Evolutionary conservation across 2,329 filamentous ascomycete genomes (phyloP).

Genomic region (Torrubiellomyces zombiae): DNA sequence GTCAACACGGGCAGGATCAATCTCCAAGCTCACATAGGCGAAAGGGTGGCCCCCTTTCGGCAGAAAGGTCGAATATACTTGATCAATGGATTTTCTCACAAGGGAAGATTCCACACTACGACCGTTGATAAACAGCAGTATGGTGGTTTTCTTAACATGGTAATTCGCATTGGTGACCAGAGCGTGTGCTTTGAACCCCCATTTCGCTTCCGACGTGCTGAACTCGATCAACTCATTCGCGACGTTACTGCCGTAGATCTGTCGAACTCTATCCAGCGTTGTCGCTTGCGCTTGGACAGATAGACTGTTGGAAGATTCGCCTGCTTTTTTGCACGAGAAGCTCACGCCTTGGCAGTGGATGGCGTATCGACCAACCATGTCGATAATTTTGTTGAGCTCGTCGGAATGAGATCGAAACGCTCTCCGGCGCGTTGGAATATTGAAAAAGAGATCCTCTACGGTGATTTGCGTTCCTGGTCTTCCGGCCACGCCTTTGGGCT

Average conservation of each 20-base stretch:
- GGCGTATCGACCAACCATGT: conserved; percentile 84
- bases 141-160: conserved; percentile 71
- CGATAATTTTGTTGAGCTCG: conserved; percentile 95
- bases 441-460: conserved; percentile 95
- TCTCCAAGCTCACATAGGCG: conserved; percentile 78
- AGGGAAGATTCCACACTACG: conserved; percentile 77
- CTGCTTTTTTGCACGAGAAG: conserved; percentile 94
- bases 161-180: conserved; percentile 90
- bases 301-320: conserved; percentile 68
- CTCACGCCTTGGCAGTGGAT: conserved; percentile 82
- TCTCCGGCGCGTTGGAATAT: conserved; percentile 70
- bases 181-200: conserved; percentile 70
- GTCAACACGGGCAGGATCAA: conserved; percentile 82
- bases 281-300: conserved; percentile 60
- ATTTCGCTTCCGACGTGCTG: conserved; percentile 52
- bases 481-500: conserved; percentile 78
- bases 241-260: conserved; percentile 69
- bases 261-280: conserved; percentile 69
- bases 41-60: conserved; percentile 93
- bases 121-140: conserved; percentile 93
- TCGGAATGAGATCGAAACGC: conserved; percentile 87
- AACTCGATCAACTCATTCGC: conserved; percentile 80
- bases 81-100: conserved; percentile 81
- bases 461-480: conserved; percentile 86
- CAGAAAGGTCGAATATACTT: conserved; percentile 72